Conservation (phyloP, 1,139 yeast species). For the Taiozyma onychis region DNA sequence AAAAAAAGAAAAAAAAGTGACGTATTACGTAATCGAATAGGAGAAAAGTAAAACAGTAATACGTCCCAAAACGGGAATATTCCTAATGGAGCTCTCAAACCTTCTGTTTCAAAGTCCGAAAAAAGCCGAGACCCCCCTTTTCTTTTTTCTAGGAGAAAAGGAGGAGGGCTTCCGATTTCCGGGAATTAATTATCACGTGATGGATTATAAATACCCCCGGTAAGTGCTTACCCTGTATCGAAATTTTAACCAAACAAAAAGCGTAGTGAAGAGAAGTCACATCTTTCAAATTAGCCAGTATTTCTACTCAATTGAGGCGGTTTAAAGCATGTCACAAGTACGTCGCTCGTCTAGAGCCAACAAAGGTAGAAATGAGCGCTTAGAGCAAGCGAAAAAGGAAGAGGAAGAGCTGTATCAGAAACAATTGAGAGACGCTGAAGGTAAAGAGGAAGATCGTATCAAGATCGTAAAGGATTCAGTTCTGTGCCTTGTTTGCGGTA, state of each 20-base stretch:
- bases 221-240: too few species aligned
- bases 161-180: too few species aligned
- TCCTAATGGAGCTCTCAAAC: not conserved
- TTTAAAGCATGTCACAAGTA: not conserved
- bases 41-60: not conserved
- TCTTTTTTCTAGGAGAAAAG: too few species aligned
- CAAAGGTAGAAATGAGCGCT: constrained; percentile 35
- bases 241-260: too few species aligned
- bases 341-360: constrained; percentile 39
- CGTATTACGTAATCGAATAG: constrained; percentile 4
- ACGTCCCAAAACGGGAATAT: not conserved
- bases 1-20: not conserved
- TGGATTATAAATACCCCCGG: too few species aligned
- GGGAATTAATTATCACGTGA: too few species aligned
- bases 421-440: constrained; percentile 16
- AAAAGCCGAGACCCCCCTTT: too few species aligned
- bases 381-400: constrained; percentile 24
- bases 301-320: not conserved
- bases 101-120: too few species aligned
- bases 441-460: constrained; percentile 9
- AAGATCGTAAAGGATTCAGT: constrained; percentile 36
- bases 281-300: not conserved
- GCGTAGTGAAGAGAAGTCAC: too few species aligned
- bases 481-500: constrained; percentile 63
- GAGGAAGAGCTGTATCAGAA: constrained; percentile 15